Percentiles rank a stretch among this genome's conserved stretches.
These are phyloP conservation scores for Fraxinus greggii DNA, from an alignment of 305 asterid species.

Conservation along the genomic window DNA sequence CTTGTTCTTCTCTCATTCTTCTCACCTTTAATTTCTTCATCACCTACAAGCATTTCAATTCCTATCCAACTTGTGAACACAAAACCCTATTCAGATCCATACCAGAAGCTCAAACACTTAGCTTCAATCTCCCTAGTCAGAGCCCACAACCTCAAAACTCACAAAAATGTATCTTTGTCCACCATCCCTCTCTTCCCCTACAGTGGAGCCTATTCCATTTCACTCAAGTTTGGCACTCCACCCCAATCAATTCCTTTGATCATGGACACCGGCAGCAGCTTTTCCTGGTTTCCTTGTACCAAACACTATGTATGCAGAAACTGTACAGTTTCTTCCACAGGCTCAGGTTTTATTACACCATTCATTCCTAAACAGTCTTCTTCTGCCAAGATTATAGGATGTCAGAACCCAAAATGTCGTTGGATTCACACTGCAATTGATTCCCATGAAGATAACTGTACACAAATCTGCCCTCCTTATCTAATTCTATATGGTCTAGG, in stretches of 20 bases:
- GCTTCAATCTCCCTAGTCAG: constrained; percentile 65
- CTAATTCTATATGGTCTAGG: constrained; percentile 69
- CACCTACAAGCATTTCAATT: constrained; percentile 32
- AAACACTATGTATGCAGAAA: constrained; percentile 51
- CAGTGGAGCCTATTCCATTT: constrained; percentile 74
- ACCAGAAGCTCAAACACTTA: constrained; percentile 50
- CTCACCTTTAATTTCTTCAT: constrained; percentile 33
- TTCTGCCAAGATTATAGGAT: constrained; percentile 62
- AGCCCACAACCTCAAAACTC: constrained; percentile 63
- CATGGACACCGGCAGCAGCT: constrained; percentile 84
- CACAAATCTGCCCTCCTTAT: constrained; percentile 75
- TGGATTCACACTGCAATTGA: constrained; percentile 66
- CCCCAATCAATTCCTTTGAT: constrained; percentile 63
- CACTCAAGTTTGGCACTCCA: constrained; percentile 82
- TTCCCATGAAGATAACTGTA: constrained; percentile 38
- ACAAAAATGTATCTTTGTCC: constrained; percentile 37
- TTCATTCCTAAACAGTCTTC: constrained; percentile 74
- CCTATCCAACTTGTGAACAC: constrained; percentile 48
- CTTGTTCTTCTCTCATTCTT: constrained; percentile 28
- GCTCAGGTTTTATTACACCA: constrained; percentile 32
- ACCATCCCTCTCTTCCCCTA: constrained; percentile 60
- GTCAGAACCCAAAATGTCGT: constrained; percentile 65
- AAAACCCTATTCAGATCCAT: constrained; percentile 46
- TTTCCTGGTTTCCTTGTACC: constrained; percentile 90
- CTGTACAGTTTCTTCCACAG: constrained; percentile 40